Evolutionary conservation across 2,329 filamentous ascomycete species (phyloP).

Genomic region (Pseudogymnoascus sp.): DNA sequence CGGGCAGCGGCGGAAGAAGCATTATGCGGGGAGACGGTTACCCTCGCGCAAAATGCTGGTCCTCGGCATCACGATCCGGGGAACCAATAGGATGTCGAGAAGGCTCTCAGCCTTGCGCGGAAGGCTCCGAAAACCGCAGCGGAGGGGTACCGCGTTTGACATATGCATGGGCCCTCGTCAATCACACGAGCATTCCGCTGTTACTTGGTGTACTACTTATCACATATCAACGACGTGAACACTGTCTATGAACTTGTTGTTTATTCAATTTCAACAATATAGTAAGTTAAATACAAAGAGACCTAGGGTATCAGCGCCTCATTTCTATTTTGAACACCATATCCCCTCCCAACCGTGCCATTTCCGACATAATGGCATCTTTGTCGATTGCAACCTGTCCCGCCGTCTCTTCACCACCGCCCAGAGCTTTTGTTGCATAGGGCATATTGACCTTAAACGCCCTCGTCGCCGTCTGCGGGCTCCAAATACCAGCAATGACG

Average conservation of each 20-base stretch:
- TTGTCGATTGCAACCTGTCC: constrained; percentile 55
- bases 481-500: constrained; percentile 57
- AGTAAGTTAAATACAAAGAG: constrained; percentile 4
- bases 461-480: constrained; percentile 39
- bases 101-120: not conserved
- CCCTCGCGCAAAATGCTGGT: not conserved
- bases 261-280: not conserved
- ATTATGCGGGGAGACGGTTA: constrained; percentile 3
- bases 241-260: constrained; percentile 1
- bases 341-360: constrained; percentile 57
- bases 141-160: not conserved
- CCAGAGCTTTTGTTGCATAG: constrained; percentile 53
- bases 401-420: constrained; percentile 28
- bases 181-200: not conserved
- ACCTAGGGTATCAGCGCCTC: constrained; percentile 16
- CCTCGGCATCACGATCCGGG: not conserved
- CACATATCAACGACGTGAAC: not conserved
- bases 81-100: not conserved
- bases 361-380: constrained; percentile 60
- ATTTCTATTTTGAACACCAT: constrained; percentile 59
- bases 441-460: constrained; percentile 63
- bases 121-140: constrained; percentile 2
- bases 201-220: not conserved
- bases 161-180: not conserved
- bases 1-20: not conserved